Conservation (phyloP, 2,329 filamentous ascomycete genomes). For the Pseudogymnoascus sp. region DNA sequence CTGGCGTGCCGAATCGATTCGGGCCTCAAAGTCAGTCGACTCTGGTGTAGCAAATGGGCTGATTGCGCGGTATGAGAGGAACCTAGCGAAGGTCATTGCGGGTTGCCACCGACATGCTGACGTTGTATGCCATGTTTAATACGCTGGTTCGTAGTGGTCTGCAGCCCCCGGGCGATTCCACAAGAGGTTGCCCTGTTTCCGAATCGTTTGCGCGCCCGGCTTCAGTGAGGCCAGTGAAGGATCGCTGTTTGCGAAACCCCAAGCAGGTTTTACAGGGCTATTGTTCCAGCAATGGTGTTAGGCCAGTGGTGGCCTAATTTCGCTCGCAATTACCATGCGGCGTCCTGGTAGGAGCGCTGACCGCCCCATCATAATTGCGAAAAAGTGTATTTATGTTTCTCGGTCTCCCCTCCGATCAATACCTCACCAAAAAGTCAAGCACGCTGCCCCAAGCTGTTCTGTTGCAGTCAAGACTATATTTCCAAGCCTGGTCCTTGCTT, state of each 20-base stretch:
- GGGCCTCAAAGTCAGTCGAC: conserved; percentile 4
- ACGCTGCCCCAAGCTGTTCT: neutral
- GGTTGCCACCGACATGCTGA: neutral
- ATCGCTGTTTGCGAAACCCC: conserved; percentile 4
- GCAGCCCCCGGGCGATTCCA: neutral
- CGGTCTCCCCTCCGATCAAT: neutral
- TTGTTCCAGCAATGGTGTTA: neutral
- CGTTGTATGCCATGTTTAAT: neutral
- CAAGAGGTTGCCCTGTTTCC: conserved; percentile 3
- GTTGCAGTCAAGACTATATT: conserved; percentile 1
- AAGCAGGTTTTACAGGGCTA: conserved; percentile 8
- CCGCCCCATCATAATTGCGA: neutral
- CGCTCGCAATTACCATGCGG: conserved; percentile 4
- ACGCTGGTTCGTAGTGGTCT: conserved; percentile 2
- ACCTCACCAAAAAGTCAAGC: conserved; percentile 1
- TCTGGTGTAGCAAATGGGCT: conserved; percentile 5
- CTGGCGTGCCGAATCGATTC: neutral
- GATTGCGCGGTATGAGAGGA: neutral
- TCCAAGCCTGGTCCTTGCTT: neutral
- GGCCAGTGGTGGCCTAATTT: conserved; percentile 5
- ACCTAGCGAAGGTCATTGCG: conserved; percentile 1
- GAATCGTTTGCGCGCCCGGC: conserved; percentile 3
- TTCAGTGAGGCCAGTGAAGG: conserved; percentile 6
- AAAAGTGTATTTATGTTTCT: conserved; percentile 10
- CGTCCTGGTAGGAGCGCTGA: conserved; percentile 3